Conservation (phyloP, 139 green algal genomes). For the Deuterostichococcus epilithicus region DNA sequence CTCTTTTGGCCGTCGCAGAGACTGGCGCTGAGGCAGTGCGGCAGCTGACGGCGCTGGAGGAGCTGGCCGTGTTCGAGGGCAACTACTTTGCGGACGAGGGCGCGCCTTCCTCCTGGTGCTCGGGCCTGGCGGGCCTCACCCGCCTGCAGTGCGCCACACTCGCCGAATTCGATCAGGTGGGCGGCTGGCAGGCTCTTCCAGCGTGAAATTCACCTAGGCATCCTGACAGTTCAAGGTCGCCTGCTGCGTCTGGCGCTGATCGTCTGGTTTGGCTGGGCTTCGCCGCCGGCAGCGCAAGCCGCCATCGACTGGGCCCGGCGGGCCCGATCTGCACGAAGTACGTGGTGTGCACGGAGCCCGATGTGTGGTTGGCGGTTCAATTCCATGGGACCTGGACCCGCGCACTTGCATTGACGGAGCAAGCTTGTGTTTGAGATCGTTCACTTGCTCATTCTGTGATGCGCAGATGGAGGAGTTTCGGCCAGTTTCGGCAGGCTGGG, state of each 20-base stretch:
- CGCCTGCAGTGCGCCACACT: background rate
- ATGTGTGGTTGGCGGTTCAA: too few relatives aligned
- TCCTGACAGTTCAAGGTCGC: too few relatives aligned
- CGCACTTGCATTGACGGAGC: too few relatives aligned
- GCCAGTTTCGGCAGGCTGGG: background rate
- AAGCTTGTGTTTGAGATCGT: background rate
- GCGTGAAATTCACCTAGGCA: too few relatives aligned
- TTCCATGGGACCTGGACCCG: too few relatives aligned
- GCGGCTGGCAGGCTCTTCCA: too few relatives aligned
- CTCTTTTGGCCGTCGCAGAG: background rate
- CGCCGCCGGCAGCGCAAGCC: too few relatives aligned
- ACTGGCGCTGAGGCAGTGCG: background rate
- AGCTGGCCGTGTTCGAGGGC: background rate
- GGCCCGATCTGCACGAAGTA: too few relatives aligned
- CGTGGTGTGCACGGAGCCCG: too few relatives aligned
- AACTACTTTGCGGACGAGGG: background rate
- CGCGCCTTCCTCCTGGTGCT: background rate
- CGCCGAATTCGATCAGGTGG: background rate
- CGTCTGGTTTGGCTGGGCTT: too few relatives aligned
- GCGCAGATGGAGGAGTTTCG: background rate
- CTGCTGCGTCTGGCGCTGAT: too few relatives aligned
- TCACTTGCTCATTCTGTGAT: background rate
- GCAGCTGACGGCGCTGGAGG: background rate
- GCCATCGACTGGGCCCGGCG: too few relatives aligned
- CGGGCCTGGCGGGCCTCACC: background rate